Percentiles rank a stretch among this genome's conserved stretches.
These are phyloP conservation scores for Penicillium longicatenatum DNA, from an alignment of 495 filamentous ascomycete genomes.

Conservation along the genomic window DNA sequence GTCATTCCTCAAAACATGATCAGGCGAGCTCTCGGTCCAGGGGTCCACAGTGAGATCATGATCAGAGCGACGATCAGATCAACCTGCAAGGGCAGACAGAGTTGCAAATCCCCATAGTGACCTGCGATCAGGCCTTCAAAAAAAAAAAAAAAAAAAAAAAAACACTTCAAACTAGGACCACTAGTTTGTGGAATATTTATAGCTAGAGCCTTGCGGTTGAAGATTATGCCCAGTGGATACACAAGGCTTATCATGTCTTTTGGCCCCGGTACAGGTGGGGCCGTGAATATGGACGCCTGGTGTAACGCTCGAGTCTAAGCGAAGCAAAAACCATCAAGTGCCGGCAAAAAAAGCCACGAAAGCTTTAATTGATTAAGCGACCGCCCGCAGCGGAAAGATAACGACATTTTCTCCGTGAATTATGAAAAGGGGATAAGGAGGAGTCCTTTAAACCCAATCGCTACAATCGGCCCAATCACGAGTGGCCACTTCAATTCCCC, in stretches of 20 bases:
- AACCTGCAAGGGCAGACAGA: constrained; percentile 13
- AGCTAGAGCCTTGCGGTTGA: background rate
- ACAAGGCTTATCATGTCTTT: no score
- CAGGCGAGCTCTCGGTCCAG: background rate
- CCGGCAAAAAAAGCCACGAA: background rate
- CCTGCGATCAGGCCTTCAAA: background rate
- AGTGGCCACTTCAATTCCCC: constrained; percentile 1
- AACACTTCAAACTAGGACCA: no score
- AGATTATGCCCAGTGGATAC: background rate
- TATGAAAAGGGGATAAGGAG: background rate
- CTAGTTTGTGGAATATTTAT: background rate
- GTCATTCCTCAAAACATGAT: background rate
- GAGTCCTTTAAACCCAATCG: background rate
- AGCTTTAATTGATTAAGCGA: background rate
- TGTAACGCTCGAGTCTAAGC: no score
- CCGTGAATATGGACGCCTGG: background rate
- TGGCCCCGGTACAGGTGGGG: background rate
- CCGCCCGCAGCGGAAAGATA: background rate
- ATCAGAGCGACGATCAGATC: constrained; percentile 7
- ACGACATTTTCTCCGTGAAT: background rate
- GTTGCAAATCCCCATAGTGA: background rate
- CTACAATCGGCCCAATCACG: background rate
- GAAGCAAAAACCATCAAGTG: background rate
- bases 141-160: no score
- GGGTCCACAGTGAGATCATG: constrained; percentile 18